These are phyloP conservation scores for Dryas alaskensis DNA, from an alignment of 306 rosid genomes.

Conservation along the genomic window DNA sequence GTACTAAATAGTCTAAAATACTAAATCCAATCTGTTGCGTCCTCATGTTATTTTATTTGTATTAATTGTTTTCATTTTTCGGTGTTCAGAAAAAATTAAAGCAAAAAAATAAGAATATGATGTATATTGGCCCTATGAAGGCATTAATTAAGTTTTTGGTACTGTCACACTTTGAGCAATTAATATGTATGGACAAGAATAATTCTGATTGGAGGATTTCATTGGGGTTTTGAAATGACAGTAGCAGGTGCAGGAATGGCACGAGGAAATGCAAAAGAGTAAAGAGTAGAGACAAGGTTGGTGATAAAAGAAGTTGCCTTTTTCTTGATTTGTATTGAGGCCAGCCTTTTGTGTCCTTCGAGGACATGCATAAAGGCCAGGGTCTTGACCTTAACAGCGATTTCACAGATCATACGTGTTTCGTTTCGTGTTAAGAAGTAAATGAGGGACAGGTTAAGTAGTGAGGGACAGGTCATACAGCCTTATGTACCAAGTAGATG, in stretches of 20 bases:
- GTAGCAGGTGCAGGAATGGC: slow-evolving; percentile 7
- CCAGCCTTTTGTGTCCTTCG: slow-evolving; percentile 15
- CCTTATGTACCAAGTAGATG: too few species aligned
- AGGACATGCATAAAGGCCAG: not conserved
- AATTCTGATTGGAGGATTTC: slow-evolving; percentile 7
- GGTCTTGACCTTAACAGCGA: slow-evolving; percentile 27
- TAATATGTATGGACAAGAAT: slow-evolving; percentile 10
- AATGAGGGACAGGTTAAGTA: too few species aligned
- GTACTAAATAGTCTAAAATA: too few species aligned
- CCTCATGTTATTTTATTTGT: too few species aligned
- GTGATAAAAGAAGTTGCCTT: slow-evolving; percentile 24
- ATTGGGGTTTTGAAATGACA: slow-evolving; percentile 28
- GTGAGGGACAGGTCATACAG: too few species aligned
- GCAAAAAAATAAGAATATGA: too few species aligned
- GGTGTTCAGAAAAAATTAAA: too few species aligned
- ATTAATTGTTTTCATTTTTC: too few species aligned
- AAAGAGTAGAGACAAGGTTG: slow-evolving; percentile 23
- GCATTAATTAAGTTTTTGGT: not conserved
- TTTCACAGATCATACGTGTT: not conserved
- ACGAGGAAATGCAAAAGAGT: not conserved
- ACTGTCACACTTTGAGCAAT: not conserved
- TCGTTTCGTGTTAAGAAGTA: too few species aligned
- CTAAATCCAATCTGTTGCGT: too few species aligned
- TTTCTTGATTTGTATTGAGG: slow-evolving; percentile 24
- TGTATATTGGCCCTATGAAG: not conserved